Evolutionary conservation across 75 land plant genomes (phyloP), one percentile per base, ranked within the genome.

Genomic region (Cryptomeria japonica): DNA sequence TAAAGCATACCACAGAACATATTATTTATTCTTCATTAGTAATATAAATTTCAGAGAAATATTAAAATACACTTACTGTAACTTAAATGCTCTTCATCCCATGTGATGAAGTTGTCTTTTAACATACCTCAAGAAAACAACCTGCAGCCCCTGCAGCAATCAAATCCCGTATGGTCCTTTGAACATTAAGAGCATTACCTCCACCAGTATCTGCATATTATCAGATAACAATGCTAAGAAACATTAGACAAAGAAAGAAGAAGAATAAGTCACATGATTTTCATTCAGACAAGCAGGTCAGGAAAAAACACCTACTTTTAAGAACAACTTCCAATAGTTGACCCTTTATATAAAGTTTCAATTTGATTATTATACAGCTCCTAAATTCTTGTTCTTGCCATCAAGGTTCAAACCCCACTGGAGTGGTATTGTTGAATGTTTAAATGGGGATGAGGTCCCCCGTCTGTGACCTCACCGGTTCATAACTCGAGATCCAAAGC

Each of bases 111-210:
- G 19, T 76, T 34, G 38, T 76, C 39, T 37, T 76, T 76, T 36
- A 76, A 36, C 79, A 76, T 76, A 91, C 90, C 89, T 91, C 92
- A 79, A 91, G 90, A 77, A 89, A 89, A 75, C 90, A 91, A 46
- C 92, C 92, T 34, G 92, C 92, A 85, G 90, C 89, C 77, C 92
- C 92, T 76, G 90, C 90, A 41, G 85, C 86, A 51, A 91, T 91
- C 83, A 91, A 80, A 87, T 91, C 92, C 34, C 36, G 51, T 39
- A 91, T 80, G 56, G 92, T 91, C 86, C 92, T 87, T 36, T 88
- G 90, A n/a, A 91, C 92, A 86, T 91, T 91, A 18, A 91, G 87
- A 80, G 90, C 90, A 88, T 89, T 89, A 39, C 92, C 92, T 84
- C 92, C 92, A 85, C 92, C 92, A 53, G 92, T 91, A 76, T 91